Percentiles rank a stretch among this genome's conserved stretches.
phyloP scores from a whole-genome alignment of 176 grass and related monocot species.

The Eremochloa ophiuroides region DNA sequence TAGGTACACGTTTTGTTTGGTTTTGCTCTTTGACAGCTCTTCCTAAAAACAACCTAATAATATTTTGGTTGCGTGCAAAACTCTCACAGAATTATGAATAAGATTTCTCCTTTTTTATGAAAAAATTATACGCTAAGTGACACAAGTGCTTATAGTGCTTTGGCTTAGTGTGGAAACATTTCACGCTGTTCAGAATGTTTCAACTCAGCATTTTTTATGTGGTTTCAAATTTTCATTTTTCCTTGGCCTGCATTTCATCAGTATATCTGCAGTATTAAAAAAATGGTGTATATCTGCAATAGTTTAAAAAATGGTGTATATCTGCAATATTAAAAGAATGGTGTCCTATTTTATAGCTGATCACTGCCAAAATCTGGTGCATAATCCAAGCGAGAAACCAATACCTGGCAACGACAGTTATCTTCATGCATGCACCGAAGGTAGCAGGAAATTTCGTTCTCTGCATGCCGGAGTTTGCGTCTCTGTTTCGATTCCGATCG shows the following conservation, averaged over 20 bases:
- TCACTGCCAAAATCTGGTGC: background rate
- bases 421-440: too few relatives aligned
- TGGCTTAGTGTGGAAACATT: too few relatives aligned
- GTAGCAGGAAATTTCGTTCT: too few relatives aligned
- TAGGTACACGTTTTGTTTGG: too few relatives aligned
- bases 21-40: background rate
- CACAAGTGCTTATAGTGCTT: background rate
- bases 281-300: background rate
- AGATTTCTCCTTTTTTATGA: too few relatives aligned
- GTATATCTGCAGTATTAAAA: too few relatives aligned
- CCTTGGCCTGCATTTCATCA: background rate
- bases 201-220: background rate
- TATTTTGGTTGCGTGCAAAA: too few relatives aligned
- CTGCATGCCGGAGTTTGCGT: too few relatives aligned
- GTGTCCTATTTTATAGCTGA: background rate
- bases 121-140: background rate
- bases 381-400: background rate
- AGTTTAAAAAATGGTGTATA: background rate
- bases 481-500: too few relatives aligned
- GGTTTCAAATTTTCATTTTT: background rate
- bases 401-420: background rate
- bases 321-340: too few relatives aligned
- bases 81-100: too few relatives aligned
- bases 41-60: background rate
- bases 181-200: background rate